Evolutionary conservation across 2,329 filamentous ascomycete genomes (phyloP), one percentile per base, ranked within the genome.

Genomic region (Leptodontidium sp.): DNA sequence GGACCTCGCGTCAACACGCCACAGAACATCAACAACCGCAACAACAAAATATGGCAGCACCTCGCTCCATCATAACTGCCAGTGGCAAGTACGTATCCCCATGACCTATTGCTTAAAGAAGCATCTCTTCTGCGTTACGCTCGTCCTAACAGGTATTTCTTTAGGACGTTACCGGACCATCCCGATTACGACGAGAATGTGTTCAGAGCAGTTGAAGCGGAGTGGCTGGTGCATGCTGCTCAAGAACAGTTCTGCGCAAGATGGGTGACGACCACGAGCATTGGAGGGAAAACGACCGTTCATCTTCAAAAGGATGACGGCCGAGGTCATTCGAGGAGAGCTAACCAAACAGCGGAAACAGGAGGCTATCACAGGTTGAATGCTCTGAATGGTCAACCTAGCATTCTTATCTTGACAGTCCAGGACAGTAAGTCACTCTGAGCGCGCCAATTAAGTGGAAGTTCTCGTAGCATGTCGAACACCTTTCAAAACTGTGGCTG

Each of bases 241-340:
- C 15, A 6, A 29, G 58, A 61, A 35, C 21, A 24, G 11, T 15
- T 63, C 47, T 40, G n/a, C n/a, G 29, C 29, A n/a, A 47, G 61
- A 26, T 63, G 61, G 61, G 61, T 63, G 2, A 63, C 61, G 4
- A 7, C 21, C n/a, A 38, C 17, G 26, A 63, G 21, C 12, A 24
- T 15, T 35, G 45, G 35, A 2, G 61, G 61, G 15, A 12, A 50
- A 24, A 24, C 32, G 26, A 21, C 21, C 17, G 61, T 63, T 52
- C 26, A 40, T 26, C 61, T 47, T 17, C 61, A 63, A 45, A 63
- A 40, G 32, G 47, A 63, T 53, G 61, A 52, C n/a, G 61, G 61
- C 6, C 15, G 61, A 14, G 12, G 29, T n/a, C 52, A 57, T 21
- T n/a, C 21, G 4, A 50, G 32, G 47, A 26, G 52, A 57, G 4